phyloP scores from a whole-genome alignment of 176 grass and related monocot species.

The Panicum miliaceum region DNA sequence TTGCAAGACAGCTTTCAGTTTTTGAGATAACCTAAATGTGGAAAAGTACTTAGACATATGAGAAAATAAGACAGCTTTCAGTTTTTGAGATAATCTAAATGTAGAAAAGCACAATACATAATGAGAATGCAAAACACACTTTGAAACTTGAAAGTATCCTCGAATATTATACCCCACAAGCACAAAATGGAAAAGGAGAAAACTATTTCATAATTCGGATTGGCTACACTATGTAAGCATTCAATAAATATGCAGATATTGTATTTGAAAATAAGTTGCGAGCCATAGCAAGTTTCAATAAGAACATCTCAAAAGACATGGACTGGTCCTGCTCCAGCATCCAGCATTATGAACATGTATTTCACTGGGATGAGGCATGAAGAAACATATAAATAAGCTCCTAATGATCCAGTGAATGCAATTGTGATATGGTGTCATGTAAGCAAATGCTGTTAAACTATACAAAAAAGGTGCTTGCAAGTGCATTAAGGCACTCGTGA shows the following conservation, averaged over 20 bases:
- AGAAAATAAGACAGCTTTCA: slow-evolving; percentile 64
- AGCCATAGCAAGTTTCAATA: slow-evolving; percentile 14
- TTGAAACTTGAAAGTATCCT: slow-evolving; percentile 27
- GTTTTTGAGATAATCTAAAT: slow-evolving; percentile 73
- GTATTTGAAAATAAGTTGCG: slow-evolving; percentile 30
- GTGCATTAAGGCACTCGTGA: neutral
- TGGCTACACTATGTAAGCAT: neutral
- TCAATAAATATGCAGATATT: slow-evolving; percentile 19
- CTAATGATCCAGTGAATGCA: slow-evolving; percentile 23
- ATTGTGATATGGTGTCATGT: too few relatives aligned
- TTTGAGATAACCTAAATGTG: slow-evolving; percentile 71
- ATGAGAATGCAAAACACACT: slow-evolving; percentile 33
- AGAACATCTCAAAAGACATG: neutral
- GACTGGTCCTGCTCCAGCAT: neutral
- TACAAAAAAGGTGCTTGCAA: too few relatives aligned
- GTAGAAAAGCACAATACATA: slow-evolving; percentile 33
- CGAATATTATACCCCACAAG: slow-evolving; percentile 7
- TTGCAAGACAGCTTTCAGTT: slow-evolving; percentile 80
- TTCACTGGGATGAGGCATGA: slow-evolving; percentile 29
- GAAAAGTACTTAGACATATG: slow-evolving; percentile 42
- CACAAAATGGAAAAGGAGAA: neutral
- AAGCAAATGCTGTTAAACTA: too few relatives aligned
- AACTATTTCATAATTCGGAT: neutral
- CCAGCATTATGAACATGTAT: slow-evolving; percentile 9
- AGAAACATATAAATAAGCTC: slow-evolving; percentile 30